A percentile compares a stretch with the other conserved stretches of the same genome.
These are phyloP conservation scores for Colletotrichum sansevieriae DNA, from an alignment of 2,329 filamentous ascomycete genomes.

Conservation along the genomic window DNA sequence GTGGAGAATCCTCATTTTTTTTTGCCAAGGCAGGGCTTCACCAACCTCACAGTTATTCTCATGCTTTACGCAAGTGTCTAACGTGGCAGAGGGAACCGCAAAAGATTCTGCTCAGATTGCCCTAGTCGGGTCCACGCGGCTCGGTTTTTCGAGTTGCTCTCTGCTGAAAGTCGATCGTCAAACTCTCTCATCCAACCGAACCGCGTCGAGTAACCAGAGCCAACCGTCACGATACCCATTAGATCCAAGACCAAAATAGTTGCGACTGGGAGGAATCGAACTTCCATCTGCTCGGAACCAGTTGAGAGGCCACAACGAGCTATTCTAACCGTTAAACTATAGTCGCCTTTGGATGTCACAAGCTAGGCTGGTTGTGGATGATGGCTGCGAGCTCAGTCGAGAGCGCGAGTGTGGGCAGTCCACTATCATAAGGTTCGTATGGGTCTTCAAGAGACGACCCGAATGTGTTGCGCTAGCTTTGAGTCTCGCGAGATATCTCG, in stretches of 20 bases:
- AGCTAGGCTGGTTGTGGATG: background rate
- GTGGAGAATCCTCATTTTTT: background rate
- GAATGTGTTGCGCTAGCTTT: too few species aligned
- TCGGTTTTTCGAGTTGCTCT: background rate
- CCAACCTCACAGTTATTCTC: background rate
- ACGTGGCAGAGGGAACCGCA: background rate
- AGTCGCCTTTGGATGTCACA: constrained; percentile 6
- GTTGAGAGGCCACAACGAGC: constrained; percentile 34
- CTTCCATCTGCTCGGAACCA: constrained; percentile 35
- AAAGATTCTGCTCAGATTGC: background rate
- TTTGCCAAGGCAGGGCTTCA: constrained; percentile 3
- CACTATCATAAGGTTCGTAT: constrained; percentile 16
- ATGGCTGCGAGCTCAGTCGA: background rate
- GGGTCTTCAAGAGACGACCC: constrained; percentile 2
- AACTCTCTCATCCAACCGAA: background rate
- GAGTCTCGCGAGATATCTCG: too few species aligned
- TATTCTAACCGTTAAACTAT: constrained; percentile 35
- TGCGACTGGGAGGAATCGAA: constrained; percentile 33
- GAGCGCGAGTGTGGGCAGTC: constrained; percentile 10
- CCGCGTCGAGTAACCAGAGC: background rate
- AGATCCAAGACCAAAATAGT: background rate
- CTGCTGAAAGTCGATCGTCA: background rate
- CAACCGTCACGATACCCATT: background rate
- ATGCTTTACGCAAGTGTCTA: background rate
- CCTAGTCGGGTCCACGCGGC: background rate